Base-by-base conservation (phyloP, 2,329 filamentous ascomycete species). In the Microdochium trichocladiopsis region DNA sequence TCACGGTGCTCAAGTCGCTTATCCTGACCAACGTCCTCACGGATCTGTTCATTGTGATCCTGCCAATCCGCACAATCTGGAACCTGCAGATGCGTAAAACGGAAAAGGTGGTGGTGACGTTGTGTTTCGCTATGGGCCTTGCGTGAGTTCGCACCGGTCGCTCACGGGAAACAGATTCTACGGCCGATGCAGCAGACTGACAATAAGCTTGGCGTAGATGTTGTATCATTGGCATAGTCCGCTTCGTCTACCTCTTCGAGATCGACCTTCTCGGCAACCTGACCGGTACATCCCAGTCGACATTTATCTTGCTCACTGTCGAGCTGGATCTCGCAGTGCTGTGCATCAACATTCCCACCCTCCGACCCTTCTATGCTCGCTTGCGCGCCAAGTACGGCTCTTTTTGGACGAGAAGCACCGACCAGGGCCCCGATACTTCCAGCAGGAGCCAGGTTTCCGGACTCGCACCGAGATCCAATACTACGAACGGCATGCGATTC, bases 31-130 rank as follows among this genome's bases (percentile, higher is more conserved):
- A 70, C 52, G 65, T 71, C 47, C 50, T 66, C 23, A 66, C 65
- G 5, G 69, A 72, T 52, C 53, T 71, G 10, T 57, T 66, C 33
- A 68, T 72, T 36, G 58, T 71, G 33, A 50, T 65, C 10, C 54
- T 72, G 50, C 68, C 69, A 18, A 58, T 72, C 8, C 60, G 62
- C 31, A 67, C 62, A n/a, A 60, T 72, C 10, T 64, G 65, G 57
- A 57, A 59, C 21, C 59, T 71, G 33, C 64, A 71, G 48, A 63
- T 66, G 21, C 58, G 59, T 14, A 57, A 47, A 11, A 52, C 55
- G 16, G 57, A 66, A 43, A 67, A 63, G 52, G 37, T 63, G 41
- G 62, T 55, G 18, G 54, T 65, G 14, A 60, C 55, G 8, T 47
- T 57, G 5, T 60, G 58, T 24, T 62, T 61, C 12, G 53, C 54